Evolutionary conservation across 495 filamentous ascomycete genomes (phyloP), one percentile per base, ranked within the genome.

Genomic region (Cercophora newfieldiana): DNA sequence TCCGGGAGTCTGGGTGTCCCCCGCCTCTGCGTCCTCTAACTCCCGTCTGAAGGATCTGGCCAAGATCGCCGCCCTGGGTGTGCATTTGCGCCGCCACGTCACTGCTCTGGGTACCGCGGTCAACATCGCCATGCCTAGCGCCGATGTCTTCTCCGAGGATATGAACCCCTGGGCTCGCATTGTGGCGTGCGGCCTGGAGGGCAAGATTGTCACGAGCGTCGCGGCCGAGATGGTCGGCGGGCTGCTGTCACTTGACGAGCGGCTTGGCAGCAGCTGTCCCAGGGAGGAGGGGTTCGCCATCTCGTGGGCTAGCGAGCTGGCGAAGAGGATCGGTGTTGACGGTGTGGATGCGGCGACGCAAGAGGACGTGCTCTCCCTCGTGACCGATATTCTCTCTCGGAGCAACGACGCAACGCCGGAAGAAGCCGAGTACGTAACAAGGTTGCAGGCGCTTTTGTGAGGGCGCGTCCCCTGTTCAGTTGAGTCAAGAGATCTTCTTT

Each of bases 61-160:
- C 67, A 99, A 99, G 82, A 92, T 99, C 64, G 90, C 91, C 2
- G 91, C 93, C 2, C 78, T 99, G 6, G 95, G 95, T 2, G 91
- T 99, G 26, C 94, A 97, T 83, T 79, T 97, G 64, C 79, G 92
- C 14, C 79, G 94, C 54, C 86, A 95, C 77, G 86, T 99, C 47
- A 91, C 87, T n/a, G 91, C 89, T 72, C 91, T 92, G 77, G 95
- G 95, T 10, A 81, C 96, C 31, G 94, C 89, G 16, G 73, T 99
- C 70, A 99, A 99, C 79, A 82, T 96, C 22, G 72, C 73, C 63
- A 92, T 90, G 68, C 74, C 79, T 7, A 68, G 71, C 3, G 8
- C 37, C 18, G 65, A 60, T 18, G 59, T 57, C 3, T 7, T 12
- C 0, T 33, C 64, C 8, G 70, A 71, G 55, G 48, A 44, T 16